Percentiles rank a stretch among this genome's conserved stretches.
Evolutionary conservation across 2,329 filamentous ascomycete genomes (phyloP).

Genomic region (Beauveria sp.): DNA sequence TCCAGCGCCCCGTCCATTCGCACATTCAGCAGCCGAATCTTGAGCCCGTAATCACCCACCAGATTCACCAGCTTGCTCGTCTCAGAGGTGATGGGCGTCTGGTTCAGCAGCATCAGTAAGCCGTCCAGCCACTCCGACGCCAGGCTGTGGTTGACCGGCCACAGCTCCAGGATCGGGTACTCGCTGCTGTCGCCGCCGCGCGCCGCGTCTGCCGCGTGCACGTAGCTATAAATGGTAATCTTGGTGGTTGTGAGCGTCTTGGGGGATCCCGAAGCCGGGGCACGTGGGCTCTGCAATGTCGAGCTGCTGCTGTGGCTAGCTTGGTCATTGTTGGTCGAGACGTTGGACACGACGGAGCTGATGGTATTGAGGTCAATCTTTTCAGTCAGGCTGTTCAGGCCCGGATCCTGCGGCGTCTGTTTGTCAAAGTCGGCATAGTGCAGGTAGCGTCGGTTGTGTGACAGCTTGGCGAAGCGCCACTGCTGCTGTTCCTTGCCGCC

Average conservation of each 20-base stretch:
- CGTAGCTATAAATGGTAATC: slow-evolving; percentile 82
- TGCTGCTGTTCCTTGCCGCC: slow-evolving; percentile 25
- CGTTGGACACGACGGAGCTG: slow-evolving; percentile 89
- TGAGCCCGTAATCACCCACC: slow-evolving; percentile 83
- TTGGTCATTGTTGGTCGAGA: slow-evolving; percentile 48
- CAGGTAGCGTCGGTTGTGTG: slow-evolving; percentile 82
- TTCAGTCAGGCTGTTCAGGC: slow-evolving; percentile 64
- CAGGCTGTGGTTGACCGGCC: slow-evolving; percentile 70
- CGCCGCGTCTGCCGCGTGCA: slow-evolving; percentile 32
- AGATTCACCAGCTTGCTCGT: slow-evolving; percentile 83
- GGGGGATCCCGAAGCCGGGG: not conserved
- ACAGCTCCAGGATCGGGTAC: slow-evolving; percentile 69
- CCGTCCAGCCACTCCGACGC: slow-evolving; percentile 97
- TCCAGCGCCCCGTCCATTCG: slow-evolving; percentile 71
- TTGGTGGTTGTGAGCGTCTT: slow-evolving; percentile 57
- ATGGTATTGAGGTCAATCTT: slow-evolving; percentile 84
- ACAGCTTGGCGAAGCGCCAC: slow-evolving; percentile 82
- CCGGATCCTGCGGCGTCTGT: slow-evolving; percentile 57
- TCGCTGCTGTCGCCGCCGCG: slow-evolving; percentile 44
- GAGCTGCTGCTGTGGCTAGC: slow-evolving; percentile 36
- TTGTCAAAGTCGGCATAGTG: slow-evolving; percentile 81
- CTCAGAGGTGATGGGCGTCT: slow-evolving; percentile 93
- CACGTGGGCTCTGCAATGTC: slow-evolving; percentile 29
- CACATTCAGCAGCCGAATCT: slow-evolving; percentile 87
- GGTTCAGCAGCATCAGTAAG: slow-evolving; percentile 86